Conservation (phyloP, 495 filamentous ascomycete genomes). For the Cladorrhinum samala region DNA sequence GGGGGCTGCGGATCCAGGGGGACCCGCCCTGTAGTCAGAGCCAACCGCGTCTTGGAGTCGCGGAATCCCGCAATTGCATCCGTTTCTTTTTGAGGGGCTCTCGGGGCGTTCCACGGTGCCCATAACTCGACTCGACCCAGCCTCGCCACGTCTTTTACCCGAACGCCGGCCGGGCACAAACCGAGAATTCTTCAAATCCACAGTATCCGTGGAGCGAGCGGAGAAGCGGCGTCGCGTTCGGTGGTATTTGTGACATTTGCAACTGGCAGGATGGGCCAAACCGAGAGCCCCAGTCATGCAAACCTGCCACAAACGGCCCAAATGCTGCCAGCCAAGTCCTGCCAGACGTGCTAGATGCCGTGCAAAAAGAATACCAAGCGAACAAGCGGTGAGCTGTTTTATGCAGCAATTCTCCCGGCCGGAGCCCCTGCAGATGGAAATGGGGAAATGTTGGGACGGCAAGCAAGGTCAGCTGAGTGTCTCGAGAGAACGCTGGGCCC, state of each 20-base stretch:
- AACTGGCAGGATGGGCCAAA: no score
- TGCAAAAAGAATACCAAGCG: constrained; percentile 15
- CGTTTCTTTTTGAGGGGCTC: no score
- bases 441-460: constrained; percentile 18
- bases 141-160: not conserved
- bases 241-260: no score
- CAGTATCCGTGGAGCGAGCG: no score
- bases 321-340: constrained; percentile 4
- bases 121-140: not conserved
- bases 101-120: no score
- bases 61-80: constrained; percentile 8
- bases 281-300: no score
- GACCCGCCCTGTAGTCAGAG: no score
- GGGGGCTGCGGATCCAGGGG: no score
- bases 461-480: constrained; percentile 25
- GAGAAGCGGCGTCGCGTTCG: no score
- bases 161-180: not conserved
- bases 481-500: not conserved
- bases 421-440: constrained; percentile 21
- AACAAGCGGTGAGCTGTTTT: constrained; percentile 29
- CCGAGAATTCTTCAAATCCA: no score
- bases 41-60: no score
- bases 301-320: not conserved
- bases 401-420: constrained; percentile 26
- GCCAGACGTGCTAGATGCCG: constrained; percentile 6